These are phyloP conservation scores for Xenoacremonium recifei DNA, from an alignment of 2,329 filamentous ascomycete genomes.

Conservation along the genomic window DNA sequence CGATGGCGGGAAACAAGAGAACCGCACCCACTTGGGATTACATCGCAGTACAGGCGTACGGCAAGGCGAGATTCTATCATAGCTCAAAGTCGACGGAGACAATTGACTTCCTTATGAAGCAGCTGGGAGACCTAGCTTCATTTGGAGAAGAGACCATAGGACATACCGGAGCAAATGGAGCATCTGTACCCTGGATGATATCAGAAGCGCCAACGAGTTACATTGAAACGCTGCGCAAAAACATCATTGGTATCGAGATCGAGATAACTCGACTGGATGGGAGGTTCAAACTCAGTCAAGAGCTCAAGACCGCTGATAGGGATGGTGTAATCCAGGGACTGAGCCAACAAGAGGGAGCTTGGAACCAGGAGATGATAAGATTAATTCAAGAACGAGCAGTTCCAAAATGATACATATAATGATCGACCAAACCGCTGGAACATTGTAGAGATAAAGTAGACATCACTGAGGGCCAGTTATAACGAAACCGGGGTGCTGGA, in stretches of 20 bases:
- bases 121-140: conserved; percentile 50
- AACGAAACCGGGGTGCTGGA: no score
- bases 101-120: conserved; percentile 40
- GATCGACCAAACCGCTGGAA: no score
- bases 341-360: no score
- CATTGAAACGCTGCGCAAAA: conserved; percentile 54
- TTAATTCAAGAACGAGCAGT: no score
- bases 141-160: conserved; percentile 50
- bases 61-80: conserved; percentile 50
- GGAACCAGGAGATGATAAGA: no score
- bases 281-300: conserved; percentile 67
- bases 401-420: no score
- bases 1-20: conserved; percentile 60
- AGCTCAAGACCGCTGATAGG: conserved; percentile 48
- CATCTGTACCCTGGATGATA: conserved; percentile 49
- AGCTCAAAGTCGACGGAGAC: conserved; percentile 47
- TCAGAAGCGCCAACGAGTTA: conserved; percentile 55
- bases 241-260: conserved; percentile 61
- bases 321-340: conserved; percentile 59
- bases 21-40: conserved; percentile 71
- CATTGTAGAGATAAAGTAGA: no score
- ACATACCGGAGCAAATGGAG: conserved; percentile 36
- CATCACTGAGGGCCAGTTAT: no score
- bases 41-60: conserved; percentile 60
- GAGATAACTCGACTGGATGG: conserved; percentile 52